These are phyloP conservation scores for Lactuca sativa DNA, from an alignment of 129 eudicot genomes.

Conservation along the genomic window DNA sequence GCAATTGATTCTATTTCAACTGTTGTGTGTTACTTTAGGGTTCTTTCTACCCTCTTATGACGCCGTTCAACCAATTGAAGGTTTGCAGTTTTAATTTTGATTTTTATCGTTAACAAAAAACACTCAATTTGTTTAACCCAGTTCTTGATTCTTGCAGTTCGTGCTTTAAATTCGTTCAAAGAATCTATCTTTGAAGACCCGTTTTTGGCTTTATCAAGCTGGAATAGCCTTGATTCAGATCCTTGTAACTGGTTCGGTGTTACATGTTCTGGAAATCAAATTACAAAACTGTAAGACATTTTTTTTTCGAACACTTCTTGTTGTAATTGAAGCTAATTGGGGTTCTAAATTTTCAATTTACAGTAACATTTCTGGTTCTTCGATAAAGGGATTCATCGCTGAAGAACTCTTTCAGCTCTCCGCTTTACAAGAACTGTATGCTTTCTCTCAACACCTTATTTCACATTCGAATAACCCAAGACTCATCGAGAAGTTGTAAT, in stretches of 20 bases:
- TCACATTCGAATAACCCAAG: conserved; percentile 1
- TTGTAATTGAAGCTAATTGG: conserved; percentile 21
- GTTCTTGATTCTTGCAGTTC: conserved; percentile 47
- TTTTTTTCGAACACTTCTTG: neutral
- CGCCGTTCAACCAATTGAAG: conserved; percentile 60
- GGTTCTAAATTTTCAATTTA: conserved; percentile 21
- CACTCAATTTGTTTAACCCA: conserved; percentile 7
- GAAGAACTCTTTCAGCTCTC: conserved; percentile 68
- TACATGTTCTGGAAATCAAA: conserved; percentile 70
- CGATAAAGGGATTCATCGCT: conserved; percentile 83
- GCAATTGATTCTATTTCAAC: conserved; percentile 39
- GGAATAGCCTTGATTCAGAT: conserved; percentile 77
- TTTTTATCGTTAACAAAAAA: conserved; percentile 10
- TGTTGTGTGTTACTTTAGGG: conserved; percentile 50
- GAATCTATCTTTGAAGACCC: conserved; percentile 89
- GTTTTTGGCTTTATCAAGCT: conserved; percentile 58
- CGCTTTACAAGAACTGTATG: conserved; percentile 75
- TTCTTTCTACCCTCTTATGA: conserved; percentile 32
- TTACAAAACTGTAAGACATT: conserved; percentile 72
- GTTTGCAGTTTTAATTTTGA: conserved; percentile 33
- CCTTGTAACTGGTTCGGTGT: conserved; percentile 89
- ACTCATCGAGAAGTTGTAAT: neutral
- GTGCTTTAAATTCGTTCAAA: conserved; percentile 74
- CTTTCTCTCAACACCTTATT: conserved; percentile 18
- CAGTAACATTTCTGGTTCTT: conserved; percentile 84